These are phyloP conservation scores for Margaritispora aquatica DNA, from an alignment of 495 filamentous ascomycete species.

Conservation along the genomic window DNA sequence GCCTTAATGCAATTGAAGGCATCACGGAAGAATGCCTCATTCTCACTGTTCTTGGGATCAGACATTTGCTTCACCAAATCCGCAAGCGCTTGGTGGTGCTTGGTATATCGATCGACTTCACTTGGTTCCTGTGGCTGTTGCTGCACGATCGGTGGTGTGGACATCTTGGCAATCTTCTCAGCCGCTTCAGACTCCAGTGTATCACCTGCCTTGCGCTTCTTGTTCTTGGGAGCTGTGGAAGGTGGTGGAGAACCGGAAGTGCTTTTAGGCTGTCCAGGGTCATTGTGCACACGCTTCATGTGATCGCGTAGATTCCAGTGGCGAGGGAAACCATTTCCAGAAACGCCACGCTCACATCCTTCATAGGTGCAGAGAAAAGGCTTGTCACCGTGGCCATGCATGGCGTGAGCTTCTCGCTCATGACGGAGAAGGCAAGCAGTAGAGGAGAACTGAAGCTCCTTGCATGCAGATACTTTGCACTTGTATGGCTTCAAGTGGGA, in stretches of 20 bases:
- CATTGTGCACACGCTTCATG: conserved; percentile 89
- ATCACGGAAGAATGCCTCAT: conserved; percentile 16
- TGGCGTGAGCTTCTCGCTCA: conserved; percentile 87
- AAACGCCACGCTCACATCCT: conserved; percentile 73
- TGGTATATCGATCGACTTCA: conserved; percentile 12
- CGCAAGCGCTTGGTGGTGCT: conserved; percentile 11
- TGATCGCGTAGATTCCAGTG: conserved; percentile 93
- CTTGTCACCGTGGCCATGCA: conserved; percentile 90
- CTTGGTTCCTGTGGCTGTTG: conserved; percentile 19
- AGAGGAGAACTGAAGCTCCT: conserved; percentile 78
- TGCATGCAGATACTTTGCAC: conserved; percentile 75
- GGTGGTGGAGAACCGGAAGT: conserved; percentile 20
- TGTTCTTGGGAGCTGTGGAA: conserved; percentile 7
- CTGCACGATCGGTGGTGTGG: conserved; percentile 13
- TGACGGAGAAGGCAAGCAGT: conserved; percentile 93
- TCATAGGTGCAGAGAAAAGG: conserved; percentile 79
- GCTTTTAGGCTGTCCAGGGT: conserved; percentile 34
- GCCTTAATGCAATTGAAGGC: conserved; percentile 19
- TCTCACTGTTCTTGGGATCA: conserved; percentile 14
- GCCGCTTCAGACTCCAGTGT: conserved; percentile 2
- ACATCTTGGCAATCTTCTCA: conserved; percentile 8
- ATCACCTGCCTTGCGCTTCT: conserved; percentile 23
- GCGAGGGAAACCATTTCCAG: conserved; percentile 82
- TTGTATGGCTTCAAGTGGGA: conserved; percentile 91
- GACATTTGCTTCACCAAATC: conserved; percentile 14